phyloP scores from a whole-genome alignment of 306 rosid genomes.

The Quillaja saponaria region DNA sequence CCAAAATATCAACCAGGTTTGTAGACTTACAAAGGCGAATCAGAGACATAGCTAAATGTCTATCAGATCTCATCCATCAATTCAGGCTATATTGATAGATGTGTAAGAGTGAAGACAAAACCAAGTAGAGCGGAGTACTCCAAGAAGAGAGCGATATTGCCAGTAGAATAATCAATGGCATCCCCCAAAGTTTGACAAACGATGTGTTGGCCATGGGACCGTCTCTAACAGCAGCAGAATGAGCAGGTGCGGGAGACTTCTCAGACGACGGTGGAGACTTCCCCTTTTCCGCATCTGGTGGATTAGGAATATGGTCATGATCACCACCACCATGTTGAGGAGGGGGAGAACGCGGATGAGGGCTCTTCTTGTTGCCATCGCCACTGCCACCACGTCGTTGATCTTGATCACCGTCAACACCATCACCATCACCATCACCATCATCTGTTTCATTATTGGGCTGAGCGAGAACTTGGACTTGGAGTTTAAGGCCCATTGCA shows the following conservation, averaged over 20 bases:
- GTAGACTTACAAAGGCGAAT: background rate
- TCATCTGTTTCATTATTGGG: conserved; percentile 36
- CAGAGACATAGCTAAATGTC: conserved; percentile 2
- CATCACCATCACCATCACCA: too few species aligned
- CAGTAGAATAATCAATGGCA: conserved; percentile 33
- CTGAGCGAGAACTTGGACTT: conserved; percentile 49
- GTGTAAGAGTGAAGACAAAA: conserved; percentile 14
- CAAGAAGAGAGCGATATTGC: conserved; percentile 11
- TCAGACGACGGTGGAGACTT: background rate
- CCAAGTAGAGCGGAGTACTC: background rate
- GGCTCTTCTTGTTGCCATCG: background rate
- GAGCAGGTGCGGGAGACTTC: background rate
- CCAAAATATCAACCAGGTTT: background rate
- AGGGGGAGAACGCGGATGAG: conserved; percentile 13
- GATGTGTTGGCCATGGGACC: background rate
- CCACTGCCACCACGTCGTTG: background rate
- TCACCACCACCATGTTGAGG: too few species aligned
- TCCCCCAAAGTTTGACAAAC: background rate
- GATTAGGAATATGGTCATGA: background rate
- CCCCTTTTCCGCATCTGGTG: background rate
- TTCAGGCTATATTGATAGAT: too few species aligned
- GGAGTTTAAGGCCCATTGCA: conserved; percentile 64
- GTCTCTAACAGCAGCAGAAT: conserved; percentile 22
- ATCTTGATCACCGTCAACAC: background rate
- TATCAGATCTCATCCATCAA: background rate